phyloP scores from a whole-genome alignment of 1,284 basidiomycete genomes.

The Tausonia pullulans region DNA sequence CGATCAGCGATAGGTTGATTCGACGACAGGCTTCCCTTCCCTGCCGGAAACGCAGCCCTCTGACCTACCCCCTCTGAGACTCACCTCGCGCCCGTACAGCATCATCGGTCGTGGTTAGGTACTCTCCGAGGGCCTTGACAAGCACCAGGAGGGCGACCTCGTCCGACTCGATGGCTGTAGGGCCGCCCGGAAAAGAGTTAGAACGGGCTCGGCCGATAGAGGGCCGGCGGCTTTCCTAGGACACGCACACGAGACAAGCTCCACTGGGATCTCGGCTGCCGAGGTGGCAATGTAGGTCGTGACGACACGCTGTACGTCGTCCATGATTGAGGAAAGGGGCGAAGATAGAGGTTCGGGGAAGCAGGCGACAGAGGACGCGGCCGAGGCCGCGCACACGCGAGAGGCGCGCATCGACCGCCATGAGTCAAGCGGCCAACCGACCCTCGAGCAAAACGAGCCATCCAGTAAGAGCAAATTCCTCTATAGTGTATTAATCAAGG shows the following conservation, averaged over 20 bases:
- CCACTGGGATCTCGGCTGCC: not conserved
- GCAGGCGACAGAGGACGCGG: not conserved
- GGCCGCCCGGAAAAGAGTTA: not conserved
- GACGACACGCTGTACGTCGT: slow-evolving; percentile 3
- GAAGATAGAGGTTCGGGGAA: not conserved
- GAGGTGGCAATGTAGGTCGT: slow-evolving; percentile 15
- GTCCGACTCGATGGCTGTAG: slow-evolving; percentile 53
- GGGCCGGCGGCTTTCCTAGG: not conserved
- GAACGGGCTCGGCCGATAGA: not conserved
- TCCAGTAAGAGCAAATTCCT: no score
- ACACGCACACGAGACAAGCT: slow-evolving; percentile 12
- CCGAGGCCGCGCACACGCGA: not conserved
- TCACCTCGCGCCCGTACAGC: slow-evolving; percentile 64
- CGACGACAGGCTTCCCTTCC: not conserved
- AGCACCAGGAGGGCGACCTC: slow-evolving; percentile 58
- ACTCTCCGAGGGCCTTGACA: slow-evolving; percentile 78
- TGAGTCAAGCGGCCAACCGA: no score
- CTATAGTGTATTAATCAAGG: no score
- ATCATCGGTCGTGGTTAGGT: slow-evolving; percentile 76
- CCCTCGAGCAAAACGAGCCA: no score
- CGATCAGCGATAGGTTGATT: not conserved
- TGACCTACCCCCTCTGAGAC: slow-evolving; percentile 7
- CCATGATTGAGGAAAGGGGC: not conserved
- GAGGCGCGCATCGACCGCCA: no score
- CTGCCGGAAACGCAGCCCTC: not conserved